Base-by-base conservation (phyloP, 2,329 filamentous ascomycete species). In the Aspergillus pseudoglaucus region DNA sequence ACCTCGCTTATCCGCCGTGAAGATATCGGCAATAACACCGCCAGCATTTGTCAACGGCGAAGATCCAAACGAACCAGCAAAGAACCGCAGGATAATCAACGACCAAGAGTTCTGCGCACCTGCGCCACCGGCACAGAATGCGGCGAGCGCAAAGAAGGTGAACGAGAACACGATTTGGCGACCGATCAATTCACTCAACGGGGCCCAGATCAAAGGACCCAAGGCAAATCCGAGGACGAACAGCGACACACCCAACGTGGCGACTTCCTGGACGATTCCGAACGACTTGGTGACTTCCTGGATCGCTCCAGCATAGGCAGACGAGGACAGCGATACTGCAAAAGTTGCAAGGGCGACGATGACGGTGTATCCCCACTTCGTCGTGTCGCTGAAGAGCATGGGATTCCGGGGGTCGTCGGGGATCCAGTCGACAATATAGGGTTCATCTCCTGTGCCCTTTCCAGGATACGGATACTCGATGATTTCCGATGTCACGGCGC, bases 31-130 rank as follows among this genome's bases (percentile, higher is more conserved):
- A 41, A 75, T 72, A 30, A 73, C 70, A 51, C 73, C 74, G 12
- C 71, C 72, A 27, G 71, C 68, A 48, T 74, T 74, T 6, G 72
- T 72, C 22, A 74, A 55, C 1, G 72, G 69, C 9, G 65, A 68
- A 1, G 67, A 71, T 3, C 71, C 71, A 43, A 73, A 71, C 3
- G 68, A 60, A 22, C 71, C 72, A 33, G 70, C 73, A 33, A 74
- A 64, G 69, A 85, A 85, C 42, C 83, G 76, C 18, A 84, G 67
- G 10, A 84, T 72, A 22, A 85, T 64, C 2, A 87, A 70, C 0
- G 77, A 76, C 35, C 68, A 70, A 51, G 83, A 79, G 53, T 75
- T 79, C 40, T 77, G 67, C 0, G 75, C 69, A n/a, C 75, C 80
- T 2, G 79, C 76, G 9, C 73, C 73, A 6, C 73, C 81, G 6